These are phyloP conservation scores for Silene coronaria DNA, from an alignment of 179 eudicot genomes.

Conservation along the genomic window DNA sequence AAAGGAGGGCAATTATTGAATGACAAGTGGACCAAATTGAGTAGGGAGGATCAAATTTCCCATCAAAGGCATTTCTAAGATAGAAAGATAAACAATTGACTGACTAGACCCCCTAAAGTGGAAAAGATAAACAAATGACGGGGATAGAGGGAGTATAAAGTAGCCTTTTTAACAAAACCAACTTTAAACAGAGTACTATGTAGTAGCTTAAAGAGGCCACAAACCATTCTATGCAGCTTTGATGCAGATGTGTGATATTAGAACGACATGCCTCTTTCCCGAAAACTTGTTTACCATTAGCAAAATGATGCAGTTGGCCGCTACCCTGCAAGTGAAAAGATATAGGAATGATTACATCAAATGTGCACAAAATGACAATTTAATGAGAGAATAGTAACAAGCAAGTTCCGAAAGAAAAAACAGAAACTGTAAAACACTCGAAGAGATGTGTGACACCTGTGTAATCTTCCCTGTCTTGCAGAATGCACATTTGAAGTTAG, in stretches of 20 bases:
- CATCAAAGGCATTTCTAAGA: too few relatives aligned
- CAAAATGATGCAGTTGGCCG: constrained; percentile 70
- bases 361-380: neutral
- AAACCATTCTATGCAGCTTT: constrained; percentile 78
- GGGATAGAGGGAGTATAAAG: too few relatives aligned
- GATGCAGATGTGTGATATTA: constrained; percentile 57
- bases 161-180: too few relatives aligned
- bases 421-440: neutral
- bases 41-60: too few relatives aligned
- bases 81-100: too few relatives aligned
- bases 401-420: neutral
- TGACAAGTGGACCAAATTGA: too few relatives aligned
- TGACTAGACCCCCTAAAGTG: too few relatives aligned
- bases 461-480: constrained; percentile 57
- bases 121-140: too few relatives aligned
- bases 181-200: neutral
- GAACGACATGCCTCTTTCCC: constrained; percentile 40
- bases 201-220: constrained; percentile 17
- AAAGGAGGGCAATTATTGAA: too few relatives aligned
- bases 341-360: neutral
- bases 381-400: neutral
- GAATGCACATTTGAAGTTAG: constrained; percentile 52
- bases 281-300: constrained; percentile 54
- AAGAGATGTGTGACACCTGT: constrained; percentile 34
- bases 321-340: constrained; percentile 40